Percentiles rank a stretch among this genome's conserved stretches.
Evolutionary conservation across 495 filamentous ascomycete genomes (phyloP).

Genomic region (Daldinia caldariorum): DNA sequence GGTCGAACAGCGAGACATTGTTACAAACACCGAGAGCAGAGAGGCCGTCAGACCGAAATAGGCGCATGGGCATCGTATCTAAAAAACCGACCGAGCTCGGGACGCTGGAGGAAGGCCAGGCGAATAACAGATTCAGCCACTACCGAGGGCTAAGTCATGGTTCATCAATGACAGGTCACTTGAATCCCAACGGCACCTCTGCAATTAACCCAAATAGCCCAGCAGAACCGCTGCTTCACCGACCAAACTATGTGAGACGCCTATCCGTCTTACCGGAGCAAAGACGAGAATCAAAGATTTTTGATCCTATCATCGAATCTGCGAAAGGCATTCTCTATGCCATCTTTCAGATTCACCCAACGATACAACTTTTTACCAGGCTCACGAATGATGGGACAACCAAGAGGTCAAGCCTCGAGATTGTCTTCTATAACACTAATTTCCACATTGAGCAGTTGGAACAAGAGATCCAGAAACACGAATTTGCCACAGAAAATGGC

Average conservation of each 20-base stretch:
- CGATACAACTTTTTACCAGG: constrained; percentile 75
- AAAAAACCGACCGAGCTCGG: constrained; percentile 77
- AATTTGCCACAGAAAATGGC: constrained; percentile 61
- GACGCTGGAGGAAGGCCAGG: constrained; percentile 76
- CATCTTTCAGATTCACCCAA: constrained; percentile 80
- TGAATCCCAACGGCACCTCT: constrained; percentile 48
- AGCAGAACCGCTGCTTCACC: constrained; percentile 62
- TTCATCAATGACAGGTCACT: constrained; percentile 71
- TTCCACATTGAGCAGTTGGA: constrained; percentile 79
- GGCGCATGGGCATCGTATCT: constrained; percentile 86
- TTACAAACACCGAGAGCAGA: constrained; percentile 62
- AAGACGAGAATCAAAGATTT: constrained; percentile 67
- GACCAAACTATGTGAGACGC: constrained; percentile 72
- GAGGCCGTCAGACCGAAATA: constrained; percentile 61
- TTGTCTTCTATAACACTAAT: constrained; percentile 80
- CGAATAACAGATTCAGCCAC: constrained; percentile 78
- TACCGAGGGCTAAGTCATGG: constrained; percentile 83
- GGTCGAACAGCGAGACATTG: constrained; percentile 90
- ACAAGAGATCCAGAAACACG: constrained; percentile 73
- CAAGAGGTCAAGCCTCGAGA: constrained; percentile 76
- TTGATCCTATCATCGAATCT: constrained; percentile 75
- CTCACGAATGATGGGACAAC: constrained; percentile 73
- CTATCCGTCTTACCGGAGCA: constrained; percentile 87
- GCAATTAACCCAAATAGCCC: constrained; percentile 65
- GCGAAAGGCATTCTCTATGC: constrained; percentile 90